Base-by-base conservation (phyloP, 1,284 basidiomycete genomes). In the Fomitopsis schrenkii region DNA sequence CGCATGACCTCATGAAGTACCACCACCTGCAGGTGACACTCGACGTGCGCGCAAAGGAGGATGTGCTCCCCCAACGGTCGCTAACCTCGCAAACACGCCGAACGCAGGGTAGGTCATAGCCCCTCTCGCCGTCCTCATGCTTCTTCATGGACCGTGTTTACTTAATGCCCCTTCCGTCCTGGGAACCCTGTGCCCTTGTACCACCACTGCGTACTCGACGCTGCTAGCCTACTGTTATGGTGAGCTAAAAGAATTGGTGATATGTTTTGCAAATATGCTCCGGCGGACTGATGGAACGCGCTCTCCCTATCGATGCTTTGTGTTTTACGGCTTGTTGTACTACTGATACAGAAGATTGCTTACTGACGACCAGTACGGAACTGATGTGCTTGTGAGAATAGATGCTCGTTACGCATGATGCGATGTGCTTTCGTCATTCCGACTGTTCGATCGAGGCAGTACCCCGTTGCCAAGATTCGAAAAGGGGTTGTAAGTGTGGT, bases 1-100 rank as follows among this genome's bases (percentile, higher is more conserved):
- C 88, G 42, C 77, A 81, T 57, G 89, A 91, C 72, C 75, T 91
- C 63, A 80, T 86, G 69, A 84, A 82, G 65, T 90, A 89, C 70
- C 89, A 91, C 68, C 80, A 83, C 62, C 73, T 91, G 62, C 78
- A 77, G 48, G 86, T 85, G 54, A 85, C 86, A 30, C 75, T 90
- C 19, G 88, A 90, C 71, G 85, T 88, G 42, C 79, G 81, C 55
- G 77, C 84, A n/a, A 80, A 77, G 63, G 82, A 84, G 52, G 85
- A 84, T 54, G 60, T 58, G 36, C 59, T 57, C 7, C 57, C 59
- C n/a, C 46, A 55, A 12, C 58, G 62, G 10, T 62, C 58, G 44
- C 48, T 42, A 44, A 36, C 61, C 19, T 59, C 54, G 28, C 58
- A 62, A 33, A 53, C 59, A 19, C 58, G 41, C 50, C 56, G 56